These are phyloP conservation scores for Reticulascus tulasneorum DNA, from an alignment of 2,329 filamentous ascomycete species.

Conservation along the genomic window DNA sequence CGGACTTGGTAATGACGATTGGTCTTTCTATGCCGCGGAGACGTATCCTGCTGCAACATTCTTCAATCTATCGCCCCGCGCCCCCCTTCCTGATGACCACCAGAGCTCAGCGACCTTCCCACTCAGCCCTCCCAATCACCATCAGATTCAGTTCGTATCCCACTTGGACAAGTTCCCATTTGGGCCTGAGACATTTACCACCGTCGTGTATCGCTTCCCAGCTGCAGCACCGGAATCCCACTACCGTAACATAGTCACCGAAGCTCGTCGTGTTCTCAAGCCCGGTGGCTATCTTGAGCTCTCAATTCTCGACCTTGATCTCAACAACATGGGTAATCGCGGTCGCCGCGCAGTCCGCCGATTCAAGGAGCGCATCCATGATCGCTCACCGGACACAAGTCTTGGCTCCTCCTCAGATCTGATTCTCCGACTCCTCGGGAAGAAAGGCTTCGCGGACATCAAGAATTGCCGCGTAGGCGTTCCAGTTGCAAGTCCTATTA, in stretches of 20 bases:
- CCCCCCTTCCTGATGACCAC: conserved; percentile 43
- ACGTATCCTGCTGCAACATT: conserved; percentile 72
- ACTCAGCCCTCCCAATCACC: conserved; percentile 64
- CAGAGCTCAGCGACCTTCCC: conserved; percentile 44
- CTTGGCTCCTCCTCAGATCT: conserved; percentile 58
- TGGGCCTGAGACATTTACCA: conserved; percentile 68
- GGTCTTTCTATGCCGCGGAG: conserved; percentile 81
- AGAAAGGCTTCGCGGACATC: conserved; percentile 66
- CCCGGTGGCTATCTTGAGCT: conserved; percentile 78
- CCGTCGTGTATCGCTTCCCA: conserved; percentile 75
- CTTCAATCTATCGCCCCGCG: conserved; percentile 67
- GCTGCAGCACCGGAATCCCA: conserved; percentile 62
- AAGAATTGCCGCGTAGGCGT: conserved; percentile 76
- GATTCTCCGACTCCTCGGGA: conserved; percentile 63
- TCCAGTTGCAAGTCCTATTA: conserved; percentile 58
- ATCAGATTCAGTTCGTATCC: conserved; percentile 66
- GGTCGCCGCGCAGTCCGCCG: conserved; percentile 65
- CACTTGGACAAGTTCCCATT: conserved; percentile 69
- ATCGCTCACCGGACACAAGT: conserved; percentile 54
- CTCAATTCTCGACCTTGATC: conserved; percentile 72
- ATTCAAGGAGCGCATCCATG: conserved; percentile 67
- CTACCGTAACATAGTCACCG: conserved; percentile 67
- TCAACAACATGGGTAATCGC: conserved; percentile 76
- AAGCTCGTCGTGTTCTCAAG: conserved; percentile 73
- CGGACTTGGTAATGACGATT: conserved; percentile 81